Evolutionary conservation across 1,284 basidiomycete species (phyloP).

Genomic region (Ganoderma lingzhi): DNA sequence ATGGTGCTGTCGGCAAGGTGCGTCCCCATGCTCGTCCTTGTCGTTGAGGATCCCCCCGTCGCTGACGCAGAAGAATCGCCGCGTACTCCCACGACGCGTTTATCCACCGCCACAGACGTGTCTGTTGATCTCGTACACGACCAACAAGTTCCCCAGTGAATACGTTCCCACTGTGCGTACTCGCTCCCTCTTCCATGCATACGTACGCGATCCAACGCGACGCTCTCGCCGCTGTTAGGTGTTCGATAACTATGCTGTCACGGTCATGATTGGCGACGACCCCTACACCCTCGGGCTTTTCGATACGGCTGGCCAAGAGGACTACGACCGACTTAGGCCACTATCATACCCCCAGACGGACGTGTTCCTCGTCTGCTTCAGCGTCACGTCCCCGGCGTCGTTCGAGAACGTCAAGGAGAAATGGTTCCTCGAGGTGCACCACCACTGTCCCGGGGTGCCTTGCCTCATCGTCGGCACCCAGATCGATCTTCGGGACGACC

Average conservation of each 20-base stretch:
- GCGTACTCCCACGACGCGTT: not conserved
- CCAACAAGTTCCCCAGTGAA: conserved; percentile 98
- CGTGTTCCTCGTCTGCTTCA: conserved; percentile 99
- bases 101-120: conserved; percentile 74
- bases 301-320: conserved; percentile 99
- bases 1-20: conserved; percentile 99
- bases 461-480: conserved; percentile 99
- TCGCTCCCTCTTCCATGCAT: conserved; percentile 27
- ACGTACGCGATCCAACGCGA: conserved; percentile 30
- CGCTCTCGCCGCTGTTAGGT: conserved; percentile 60
- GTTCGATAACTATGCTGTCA: conserved; percentile 98
- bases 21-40: conserved; percentile 40
- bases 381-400: conserved; percentile 97
- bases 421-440: conserved; percentile 99
- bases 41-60: conserved; percentile 1
- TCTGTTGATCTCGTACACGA: conserved; percentile 99
- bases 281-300: conserved; percentile 98
- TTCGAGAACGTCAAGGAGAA: conserved; percentile 99
- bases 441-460: conserved; percentile 99
- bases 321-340: conserved; percentile 98
- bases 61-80: not conserved
- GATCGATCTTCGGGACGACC: conserved; percentile 96
- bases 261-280: conserved; percentile 99
- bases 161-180: conserved; percentile 95
- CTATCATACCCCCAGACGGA: conserved; percentile 99